Percentiles rank a stretch among this genome's conserved stretches.
Evolutionary conservation across 2,329 filamentous ascomycete species (phyloP).

Genomic region (Colletotrichum viniferum): DNA sequence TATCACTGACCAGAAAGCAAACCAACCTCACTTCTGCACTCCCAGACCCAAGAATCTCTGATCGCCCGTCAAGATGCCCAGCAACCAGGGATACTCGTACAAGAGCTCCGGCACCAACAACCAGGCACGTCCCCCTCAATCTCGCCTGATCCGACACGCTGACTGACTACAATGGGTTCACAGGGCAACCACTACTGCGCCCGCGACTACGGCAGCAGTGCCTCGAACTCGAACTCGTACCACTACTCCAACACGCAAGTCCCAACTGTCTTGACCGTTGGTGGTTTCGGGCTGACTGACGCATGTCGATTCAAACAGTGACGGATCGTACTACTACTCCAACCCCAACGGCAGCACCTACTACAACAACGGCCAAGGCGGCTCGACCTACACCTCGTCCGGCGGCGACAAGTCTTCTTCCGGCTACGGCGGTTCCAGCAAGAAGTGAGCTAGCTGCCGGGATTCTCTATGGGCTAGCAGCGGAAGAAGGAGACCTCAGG

Average conservation of each 20-base stretch:
- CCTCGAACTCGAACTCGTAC: constrained; percentile 62
- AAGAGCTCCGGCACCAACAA: constrained; percentile 65
- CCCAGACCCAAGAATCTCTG: not conserved
- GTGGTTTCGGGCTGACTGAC: not conserved
- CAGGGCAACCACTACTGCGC: constrained; percentile 73
- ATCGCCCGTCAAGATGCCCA: constrained; percentile 18
- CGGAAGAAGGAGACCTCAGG: not conserved
- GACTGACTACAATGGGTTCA: not conserved
- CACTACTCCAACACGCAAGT: constrained; percentile 70
- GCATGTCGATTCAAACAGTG: constrained; percentile 32
- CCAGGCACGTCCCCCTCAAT: constrained; percentile 48
- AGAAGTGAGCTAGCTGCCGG: not conserved
- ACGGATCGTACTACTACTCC: constrained; percentile 77
- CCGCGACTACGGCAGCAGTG: constrained; percentile 64
- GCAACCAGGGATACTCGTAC: constrained; percentile 40
- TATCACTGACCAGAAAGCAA: not conserved
- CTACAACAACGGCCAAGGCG: constrained; percentile 64
- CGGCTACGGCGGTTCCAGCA: constrained; percentile 20
- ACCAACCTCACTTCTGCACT: not conserved
- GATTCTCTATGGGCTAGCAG: not conserved
- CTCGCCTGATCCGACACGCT: not conserved
- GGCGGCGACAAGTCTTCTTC: constrained; percentile 39
- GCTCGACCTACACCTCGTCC: constrained; percentile 65
- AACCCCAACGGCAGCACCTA: constrained; percentile 73
- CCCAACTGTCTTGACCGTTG: not conserved